Conservation (phyloP, 768 basidiomycete genomes). For the Hydnum rufescens region DNA sequence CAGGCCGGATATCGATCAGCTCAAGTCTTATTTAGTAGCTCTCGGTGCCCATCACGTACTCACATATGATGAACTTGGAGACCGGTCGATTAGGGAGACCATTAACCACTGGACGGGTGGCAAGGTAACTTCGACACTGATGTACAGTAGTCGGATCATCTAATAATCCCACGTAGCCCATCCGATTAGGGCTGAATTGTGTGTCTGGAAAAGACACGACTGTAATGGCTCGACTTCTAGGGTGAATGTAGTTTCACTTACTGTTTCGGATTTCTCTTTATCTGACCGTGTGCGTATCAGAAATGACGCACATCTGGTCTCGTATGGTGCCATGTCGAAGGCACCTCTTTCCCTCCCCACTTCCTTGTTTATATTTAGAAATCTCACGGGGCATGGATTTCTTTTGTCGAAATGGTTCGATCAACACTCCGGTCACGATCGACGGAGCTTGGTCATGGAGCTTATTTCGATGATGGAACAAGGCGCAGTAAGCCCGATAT, state of each 20-base stretch:
- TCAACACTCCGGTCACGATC: conserved; percentile 27
- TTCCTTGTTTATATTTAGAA: conserved; percentile 69
- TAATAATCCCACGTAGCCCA: conserved; percentile 16
- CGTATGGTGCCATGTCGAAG: conserved; percentile 85
- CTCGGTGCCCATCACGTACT: conserved; percentile 62
- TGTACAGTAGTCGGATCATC: neutral
- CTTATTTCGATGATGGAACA: conserved; percentile 34
- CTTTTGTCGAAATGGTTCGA: conserved; percentile 62
- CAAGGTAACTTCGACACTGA: conserved; percentile 24
- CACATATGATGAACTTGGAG: conserved; percentile 53
- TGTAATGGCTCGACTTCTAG: conserved; percentile 46
- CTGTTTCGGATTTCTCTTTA: neutral
- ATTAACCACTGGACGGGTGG: conserved; percentile 45
- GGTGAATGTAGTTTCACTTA: conserved; percentile 13
- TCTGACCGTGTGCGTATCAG: conserved; percentile 4
- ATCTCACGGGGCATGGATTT: conserved; percentile 54
- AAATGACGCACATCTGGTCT: conserved; percentile 50
- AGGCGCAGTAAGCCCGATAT: conserved; percentile 27
- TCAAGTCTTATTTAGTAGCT: conserved; percentile 30
- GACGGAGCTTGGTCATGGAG: conserved; percentile 29
- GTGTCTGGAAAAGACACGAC: conserved; percentile 49
- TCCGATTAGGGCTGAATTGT: conserved; percentile 35
- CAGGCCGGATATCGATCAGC: conserved; percentile 33
- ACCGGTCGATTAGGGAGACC: conserved; percentile 32
- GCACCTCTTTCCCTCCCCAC: conserved; percentile 58